phyloP scores from a whole-genome alignment of 2,329 filamentous ascomycete species.

The Tetracladium maxilliforme region DNA sequence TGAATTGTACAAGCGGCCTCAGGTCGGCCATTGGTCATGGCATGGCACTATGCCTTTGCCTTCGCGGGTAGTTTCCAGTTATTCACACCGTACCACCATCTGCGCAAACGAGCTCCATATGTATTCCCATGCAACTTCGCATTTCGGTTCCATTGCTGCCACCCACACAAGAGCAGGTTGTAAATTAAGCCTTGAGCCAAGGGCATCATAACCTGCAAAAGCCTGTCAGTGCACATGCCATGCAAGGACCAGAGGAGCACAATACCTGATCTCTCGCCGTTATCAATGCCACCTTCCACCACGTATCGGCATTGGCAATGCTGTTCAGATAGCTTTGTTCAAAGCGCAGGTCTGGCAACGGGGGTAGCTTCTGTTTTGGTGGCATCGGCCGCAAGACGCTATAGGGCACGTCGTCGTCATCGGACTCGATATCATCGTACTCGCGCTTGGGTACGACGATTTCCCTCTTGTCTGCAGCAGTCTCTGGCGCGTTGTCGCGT shows the following conservation, averaged over 20 bases:
- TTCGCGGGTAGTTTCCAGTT: constrained; percentile 60
- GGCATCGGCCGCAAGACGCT: constrained; percentile 41
- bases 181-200: constrained; percentile 80
- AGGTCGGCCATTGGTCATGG: no score
- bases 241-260: background rate
- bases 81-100: constrained; percentile 95
- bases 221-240: constrained; percentile 2
- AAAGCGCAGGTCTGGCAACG: constrained; percentile 81
- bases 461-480: constrained; percentile 51
- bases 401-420: constrained; percentile 55
- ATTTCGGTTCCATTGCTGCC: constrained; percentile 78
- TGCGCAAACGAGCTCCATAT: constrained; percentile 60
- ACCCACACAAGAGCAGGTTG: constrained; percentile 72
- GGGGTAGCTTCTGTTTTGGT: constrained; percentile 38
- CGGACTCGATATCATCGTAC: constrained; percentile 29
- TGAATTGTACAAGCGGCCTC: no score
- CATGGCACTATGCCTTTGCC: no score
- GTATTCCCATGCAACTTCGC: constrained; percentile 64
- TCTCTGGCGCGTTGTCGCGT: constrained; percentile 72
- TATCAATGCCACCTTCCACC: constrained; percentile 69
- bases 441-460: constrained; percentile 35
- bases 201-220: constrained; percentile 60
- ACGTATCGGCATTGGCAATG: constrained; percentile 65
- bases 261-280: constrained; percentile 77
- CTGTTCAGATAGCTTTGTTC: constrained; percentile 96